These are phyloP conservation scores for Boletellus emodensis DNA, from an alignment of 768 basidiomycete genomes.

Conservation along the genomic window DNA sequence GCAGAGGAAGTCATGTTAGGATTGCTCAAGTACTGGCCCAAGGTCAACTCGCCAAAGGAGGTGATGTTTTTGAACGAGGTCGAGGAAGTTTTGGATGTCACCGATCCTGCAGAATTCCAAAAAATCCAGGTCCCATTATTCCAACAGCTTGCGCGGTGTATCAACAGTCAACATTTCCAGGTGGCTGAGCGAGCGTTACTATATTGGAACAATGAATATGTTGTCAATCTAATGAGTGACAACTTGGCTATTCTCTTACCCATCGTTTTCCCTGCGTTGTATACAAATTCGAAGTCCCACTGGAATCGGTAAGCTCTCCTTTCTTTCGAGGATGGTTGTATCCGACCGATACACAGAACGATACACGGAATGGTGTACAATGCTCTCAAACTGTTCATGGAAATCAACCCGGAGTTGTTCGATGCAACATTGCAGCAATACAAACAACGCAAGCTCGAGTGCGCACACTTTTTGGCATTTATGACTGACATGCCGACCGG, in stretches of 20 bases:
- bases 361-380: conserved; percentile 99
- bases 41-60: conserved; percentile 98
- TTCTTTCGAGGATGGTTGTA: not conserved
- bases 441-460: conserved; percentile 84
- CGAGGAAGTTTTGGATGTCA: conserved; percentile 97
- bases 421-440: conserved; percentile 92
- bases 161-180: conserved; percentile 99
- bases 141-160: conserved; percentile 91
- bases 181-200: conserved; percentile 95
- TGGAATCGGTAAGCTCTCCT: conserved; percentile 84
- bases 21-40: conserved; percentile 97
- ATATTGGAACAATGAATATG: conserved; percentile 99
- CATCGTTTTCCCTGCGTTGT: conserved; percentile 94
- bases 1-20: conserved; percentile 97
- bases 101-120: conserved; percentile 92
- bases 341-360: conserved; percentile 52
- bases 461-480: conserved; percentile 32
- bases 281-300: conserved; percentile 93
- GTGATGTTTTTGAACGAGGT: conserved; percentile 99
- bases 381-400: conserved; percentile 97
- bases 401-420: conserved; percentile 95
- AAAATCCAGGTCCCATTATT: conserved; percentile 93
- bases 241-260: conserved; percentile 86
- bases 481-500: conserved; percentile 2
- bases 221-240: conserved; percentile 98